A percentile compares a stretch with the other conserved stretches of the same genome.
These are phyloP conservation scores for Eimeria sp. DNA, from an alignment of 169 alveolate species.

Conservation along the genomic window DNA sequence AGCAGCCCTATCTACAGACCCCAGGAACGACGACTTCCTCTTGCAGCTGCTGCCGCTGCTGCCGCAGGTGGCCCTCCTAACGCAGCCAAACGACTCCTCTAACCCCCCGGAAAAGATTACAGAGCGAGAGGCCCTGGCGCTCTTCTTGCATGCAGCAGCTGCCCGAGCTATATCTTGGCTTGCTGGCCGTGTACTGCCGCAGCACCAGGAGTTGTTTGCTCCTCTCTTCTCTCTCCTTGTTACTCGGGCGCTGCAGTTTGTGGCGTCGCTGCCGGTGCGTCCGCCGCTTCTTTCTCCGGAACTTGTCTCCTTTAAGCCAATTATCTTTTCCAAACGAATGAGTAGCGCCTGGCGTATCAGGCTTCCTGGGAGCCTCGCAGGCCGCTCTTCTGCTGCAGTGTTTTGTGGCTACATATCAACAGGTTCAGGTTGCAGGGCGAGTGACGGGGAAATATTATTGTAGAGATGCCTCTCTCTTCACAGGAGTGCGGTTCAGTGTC, in stretches of 20 bases:
- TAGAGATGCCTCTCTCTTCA: neutral
- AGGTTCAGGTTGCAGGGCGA: neutral
- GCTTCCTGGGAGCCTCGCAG: neutral
- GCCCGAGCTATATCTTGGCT: slow-evolving; percentile 71
- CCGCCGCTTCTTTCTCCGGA: neutral
- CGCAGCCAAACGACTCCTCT: neutral
- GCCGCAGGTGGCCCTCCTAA: slow-evolving; percentile 65
- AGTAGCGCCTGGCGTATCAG: neutral
- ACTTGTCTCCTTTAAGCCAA: neutral
- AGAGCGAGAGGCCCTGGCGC: slow-evolving; percentile 39
- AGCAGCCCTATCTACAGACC: neutral
- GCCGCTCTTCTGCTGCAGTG: neutral
- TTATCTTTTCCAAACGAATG: neutral
- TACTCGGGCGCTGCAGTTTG: slow-evolving; percentile 29
- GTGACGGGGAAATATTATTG: neutral
- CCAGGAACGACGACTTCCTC: slow-evolving; percentile 18
- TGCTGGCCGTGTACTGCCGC: slow-evolving; percentile 44
- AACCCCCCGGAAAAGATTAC: neutral
- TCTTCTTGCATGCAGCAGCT: slow-evolving; percentile 56
- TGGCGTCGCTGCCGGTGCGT: slow-evolving; percentile 58
- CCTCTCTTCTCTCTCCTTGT: slow-evolving; percentile 62
- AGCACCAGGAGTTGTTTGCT: slow-evolving; percentile 61
- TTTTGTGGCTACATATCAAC: neutral
- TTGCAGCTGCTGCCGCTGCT: slow-evolving; percentile 54
- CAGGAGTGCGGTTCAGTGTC: neutral